Conservation (phyloP, 2,329 filamentous ascomycete species). For the Hypocrella siamensis region DNA sequence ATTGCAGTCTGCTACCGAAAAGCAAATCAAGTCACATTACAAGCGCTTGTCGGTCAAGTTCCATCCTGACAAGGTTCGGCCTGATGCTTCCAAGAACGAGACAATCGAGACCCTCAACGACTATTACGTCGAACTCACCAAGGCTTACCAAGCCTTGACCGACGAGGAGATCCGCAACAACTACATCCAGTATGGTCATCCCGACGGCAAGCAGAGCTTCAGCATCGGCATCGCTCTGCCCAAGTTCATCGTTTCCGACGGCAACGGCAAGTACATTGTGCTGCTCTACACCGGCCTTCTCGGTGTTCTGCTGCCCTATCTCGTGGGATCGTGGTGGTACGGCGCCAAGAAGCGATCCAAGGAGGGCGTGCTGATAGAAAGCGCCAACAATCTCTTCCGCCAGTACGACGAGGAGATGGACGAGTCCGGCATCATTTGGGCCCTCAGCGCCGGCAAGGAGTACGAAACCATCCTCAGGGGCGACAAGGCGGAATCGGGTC, state of each 20-base stretch:
- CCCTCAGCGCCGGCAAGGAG: conserved; percentile 75
- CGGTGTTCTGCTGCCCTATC: conserved; percentile 78
- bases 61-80: conserved; percentile 85
- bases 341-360: conserved; percentile 85
- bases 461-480: conserved; percentile 64
- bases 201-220: conserved; percentile 94
- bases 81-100: conserved; percentile 75
- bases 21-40: conserved; percentile 84
- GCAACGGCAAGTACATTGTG: conserved; percentile 89
- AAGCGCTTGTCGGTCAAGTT: conserved; percentile 70
- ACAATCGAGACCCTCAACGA: conserved; percentile 74
- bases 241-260: conserved; percentile 81
- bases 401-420: conserved; percentile 79
- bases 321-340: conserved; percentile 98
- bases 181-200: conserved; percentile 88
- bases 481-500: conserved; percentile 62
- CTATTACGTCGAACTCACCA: conserved; percentile 85
- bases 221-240: conserved; percentile 95
- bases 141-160: conserved; percentile 94
- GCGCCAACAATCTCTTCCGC: conserved; percentile 84
- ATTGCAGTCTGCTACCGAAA: conserved; percentile 62
- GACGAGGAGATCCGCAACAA: conserved; percentile 97
- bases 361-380: conserved; percentile 84
- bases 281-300: conserved; percentile 78
- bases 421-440: conserved; percentile 62